Evolutionary conservation across 768 basidiomycete genomes (phyloP), one percentile per base, ranked within the genome.

Genomic region (Boletus subparvulus): DNA sequence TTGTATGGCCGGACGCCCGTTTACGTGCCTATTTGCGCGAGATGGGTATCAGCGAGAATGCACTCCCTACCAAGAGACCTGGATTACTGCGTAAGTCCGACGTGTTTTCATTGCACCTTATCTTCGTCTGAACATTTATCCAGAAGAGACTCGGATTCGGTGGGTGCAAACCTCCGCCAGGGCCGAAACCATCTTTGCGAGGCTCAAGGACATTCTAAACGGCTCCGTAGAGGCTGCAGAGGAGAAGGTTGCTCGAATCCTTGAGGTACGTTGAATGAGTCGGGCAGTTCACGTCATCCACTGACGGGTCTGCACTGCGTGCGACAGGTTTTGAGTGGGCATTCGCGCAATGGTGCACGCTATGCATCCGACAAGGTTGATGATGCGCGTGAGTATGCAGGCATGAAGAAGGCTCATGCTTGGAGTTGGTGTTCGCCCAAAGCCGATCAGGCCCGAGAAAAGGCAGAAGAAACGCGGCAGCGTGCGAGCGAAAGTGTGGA

Each of bases 1-100:
- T 95, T 48, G 80, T 82, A 11, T 98, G 96, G 96, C 91, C 92
- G 13, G 95, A 98, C 66, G 91, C 94, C 4, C 83, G 95, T 33
- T 84, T 98, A 28, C 87, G 94, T 45, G 93, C 90, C 2, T 97
- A 91, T 73, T 81, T 98, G 19, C 82, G 93, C 43, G 84, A 90
- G 65, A 81, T 83, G 60, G 89, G 88, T 47, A 65, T 96, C 30
- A 76, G 80, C 59, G 92, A 95, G 63, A 78, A 78, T n/a, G 75
- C 78, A 47, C 77, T 91, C 41, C 86, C 88, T 1, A 81, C 78
- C 1, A 69, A 65, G 4, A 83, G 94, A 36, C 84, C 90, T 0
- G 86, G 86, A n/a, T 81, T 97, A 19, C 79, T 98, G 35, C 90
- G 89, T 88, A 65, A 48, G 68, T 56, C 1, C 39, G 78, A 75